Conservation (phyloP, 306 rosid genomes). For the Quercus alba region DNA sequence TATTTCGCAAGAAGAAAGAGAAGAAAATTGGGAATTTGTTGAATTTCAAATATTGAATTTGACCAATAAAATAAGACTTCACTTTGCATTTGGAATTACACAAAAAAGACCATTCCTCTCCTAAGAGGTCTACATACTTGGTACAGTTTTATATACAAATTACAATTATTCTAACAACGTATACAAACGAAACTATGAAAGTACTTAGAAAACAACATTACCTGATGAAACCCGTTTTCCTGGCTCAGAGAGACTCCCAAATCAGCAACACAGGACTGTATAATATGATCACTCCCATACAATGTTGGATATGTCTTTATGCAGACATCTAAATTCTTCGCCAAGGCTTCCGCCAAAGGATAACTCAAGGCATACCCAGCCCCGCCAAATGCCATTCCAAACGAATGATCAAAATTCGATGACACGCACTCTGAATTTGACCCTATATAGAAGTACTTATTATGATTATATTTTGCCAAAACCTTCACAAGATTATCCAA, state of each 20-base stretch:
- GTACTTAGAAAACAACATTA: not conserved
- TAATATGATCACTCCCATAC: not conserved
- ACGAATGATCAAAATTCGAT: not conserved
- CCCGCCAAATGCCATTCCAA: not conserved
- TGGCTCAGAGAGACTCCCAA: not conserved
- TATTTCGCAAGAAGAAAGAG: too few relatives aligned
- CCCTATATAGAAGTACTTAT: not conserved
- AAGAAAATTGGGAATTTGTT: too few relatives aligned
- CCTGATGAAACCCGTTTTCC: conserved; percentile 2
- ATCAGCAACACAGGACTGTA: not conserved
- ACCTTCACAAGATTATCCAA: not conserved
- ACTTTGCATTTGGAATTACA: too few relatives aligned
- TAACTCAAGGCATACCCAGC: not conserved
- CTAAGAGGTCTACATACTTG: too few relatives aligned
- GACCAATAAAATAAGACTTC: too few relatives aligned
- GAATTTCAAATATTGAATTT: too few relatives aligned
- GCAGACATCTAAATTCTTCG: not conserved
- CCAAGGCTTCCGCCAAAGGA: not conserved
- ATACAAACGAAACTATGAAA: not conserved
- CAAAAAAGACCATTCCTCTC: too few relatives aligned
- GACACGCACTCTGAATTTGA: not conserved
- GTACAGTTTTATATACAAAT: too few relatives aligned
- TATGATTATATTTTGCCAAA: not conserved
- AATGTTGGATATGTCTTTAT: not conserved
- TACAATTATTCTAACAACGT: too few relatives aligned